Evolutionary conservation across 2,329 filamentous ascomycete species (phyloP).

Genomic region (Aspergillus sp.): DNA sequence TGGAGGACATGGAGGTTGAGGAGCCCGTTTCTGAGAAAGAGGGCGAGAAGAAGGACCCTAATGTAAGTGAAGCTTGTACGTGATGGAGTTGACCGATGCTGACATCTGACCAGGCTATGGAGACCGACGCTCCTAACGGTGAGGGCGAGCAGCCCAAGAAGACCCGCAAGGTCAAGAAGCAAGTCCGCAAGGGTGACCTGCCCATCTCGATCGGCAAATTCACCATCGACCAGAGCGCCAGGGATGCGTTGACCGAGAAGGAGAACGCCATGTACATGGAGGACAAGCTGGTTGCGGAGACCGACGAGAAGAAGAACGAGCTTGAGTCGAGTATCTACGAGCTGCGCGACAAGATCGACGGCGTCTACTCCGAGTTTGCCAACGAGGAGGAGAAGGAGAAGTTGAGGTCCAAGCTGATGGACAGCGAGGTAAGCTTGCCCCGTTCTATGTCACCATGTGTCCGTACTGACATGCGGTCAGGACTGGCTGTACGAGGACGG

Average conservation of each 20-base stretch:
- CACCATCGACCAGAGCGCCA: slow-evolving; percentile 61
- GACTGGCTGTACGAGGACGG: slow-evolving; percentile 98
- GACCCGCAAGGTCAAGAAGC: slow-evolving; percentile 98
- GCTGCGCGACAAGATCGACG: slow-evolving; percentile 87
- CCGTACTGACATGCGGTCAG: slow-evolving; percentile 40
- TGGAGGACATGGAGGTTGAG: slow-evolving; percentile 95
- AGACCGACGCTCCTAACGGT: slow-evolving; percentile 58
- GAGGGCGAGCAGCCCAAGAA: slow-evolving; percentile 62
- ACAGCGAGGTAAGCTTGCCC: slow-evolving; percentile 63
- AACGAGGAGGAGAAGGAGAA: slow-evolving; percentile 87
- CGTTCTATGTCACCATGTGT: neutral
- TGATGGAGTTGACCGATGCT: too few species aligned
- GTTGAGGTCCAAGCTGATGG: slow-evolving; percentile 72
- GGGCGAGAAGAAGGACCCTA: slow-evolving; percentile 53
- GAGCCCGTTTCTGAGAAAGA: slow-evolving; percentile 80
- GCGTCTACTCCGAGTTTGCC: slow-evolving; percentile 78
- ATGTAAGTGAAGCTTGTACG: slow-evolving; percentile 33
- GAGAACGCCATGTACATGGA: slow-evolving; percentile 91
- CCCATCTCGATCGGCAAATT: slow-evolving; percentile 76
- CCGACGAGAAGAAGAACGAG: slow-evolving; percentile 99
- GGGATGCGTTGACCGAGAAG: slow-evolving; percentile 63
- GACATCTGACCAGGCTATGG: slow-evolving; percentile 59
- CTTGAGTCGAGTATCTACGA: slow-evolving; percentile 97
- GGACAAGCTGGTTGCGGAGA: slow-evolving; percentile 96
- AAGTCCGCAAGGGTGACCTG: slow-evolving; percentile 93